Conservation (phyloP, 75 land plant species). For the Pinus taeda region DNA sequence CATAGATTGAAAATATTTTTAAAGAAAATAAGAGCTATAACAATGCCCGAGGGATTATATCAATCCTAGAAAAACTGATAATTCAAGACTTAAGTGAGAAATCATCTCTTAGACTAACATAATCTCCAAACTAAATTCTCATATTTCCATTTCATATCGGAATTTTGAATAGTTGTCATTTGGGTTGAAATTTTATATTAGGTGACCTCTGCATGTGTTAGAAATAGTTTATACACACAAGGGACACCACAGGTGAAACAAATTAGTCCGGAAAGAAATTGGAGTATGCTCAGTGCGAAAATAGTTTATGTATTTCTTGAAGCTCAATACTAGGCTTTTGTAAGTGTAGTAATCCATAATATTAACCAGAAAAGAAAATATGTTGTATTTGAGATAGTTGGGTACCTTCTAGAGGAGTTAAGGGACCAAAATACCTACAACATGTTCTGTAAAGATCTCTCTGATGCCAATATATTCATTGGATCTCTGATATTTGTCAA, state of each 20-base stretch:
- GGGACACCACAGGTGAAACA: slow-evolving; percentile 62
- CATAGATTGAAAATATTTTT: no score
- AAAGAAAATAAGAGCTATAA: neutral
- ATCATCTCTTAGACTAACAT: no score
- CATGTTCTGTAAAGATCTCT: slow-evolving; percentile 77
- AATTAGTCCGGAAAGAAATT: slow-evolving; percentile 56
- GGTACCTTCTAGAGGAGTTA: slow-evolving; percentile 97
- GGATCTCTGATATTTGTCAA: slow-evolving; percentile 98
- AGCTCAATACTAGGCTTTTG: slow-evolving; percentile 95
- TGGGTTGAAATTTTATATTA: neutral
- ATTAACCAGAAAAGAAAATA: slow-evolving; percentile 47
- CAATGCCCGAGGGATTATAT: neutral
- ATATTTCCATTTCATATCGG: neutral
- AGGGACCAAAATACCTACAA: slow-evolving; percentile 69
- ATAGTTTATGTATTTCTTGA: slow-evolving; percentile 94
- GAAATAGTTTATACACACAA: slow-evolving; percentile 73
- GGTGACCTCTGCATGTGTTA: slow-evolving; percentile 22
- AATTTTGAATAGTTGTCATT: neutral
- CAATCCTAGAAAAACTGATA: neutral
- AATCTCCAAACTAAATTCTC: no score
- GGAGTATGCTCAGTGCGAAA: slow-evolving; percentile 67
- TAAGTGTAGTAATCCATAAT: slow-evolving; percentile 73
- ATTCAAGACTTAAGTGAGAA: no score
- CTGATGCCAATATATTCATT: slow-evolving; percentile 93
- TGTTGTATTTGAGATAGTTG: slow-evolving; percentile 83